Percentiles rank a stretch among this genome's conserved stretches.
These are phyloP conservation scores for Nothophoma quercina DNA, from an alignment of 2,329 filamentous ascomycete species.

Conservation along the genomic window DNA sequence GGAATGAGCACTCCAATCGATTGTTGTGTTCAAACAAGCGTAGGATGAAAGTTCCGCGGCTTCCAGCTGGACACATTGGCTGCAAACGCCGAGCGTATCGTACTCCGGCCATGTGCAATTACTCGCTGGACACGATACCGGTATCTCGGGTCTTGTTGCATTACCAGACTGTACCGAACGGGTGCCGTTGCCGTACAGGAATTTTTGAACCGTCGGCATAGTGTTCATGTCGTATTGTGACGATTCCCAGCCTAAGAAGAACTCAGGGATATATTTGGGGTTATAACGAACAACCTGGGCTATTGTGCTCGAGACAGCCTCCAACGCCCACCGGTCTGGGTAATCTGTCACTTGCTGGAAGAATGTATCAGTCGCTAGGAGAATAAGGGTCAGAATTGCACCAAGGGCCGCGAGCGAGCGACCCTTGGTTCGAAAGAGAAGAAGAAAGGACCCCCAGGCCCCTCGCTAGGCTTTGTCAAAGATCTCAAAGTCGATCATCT, in stretches of 20 bases:
- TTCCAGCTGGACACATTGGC: constrained; percentile 23
- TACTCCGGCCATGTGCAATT: constrained; percentile 42
- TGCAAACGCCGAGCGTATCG: constrained; percentile 37
- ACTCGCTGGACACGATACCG: constrained; percentile 35
- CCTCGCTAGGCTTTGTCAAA: constrained; percentile 45
- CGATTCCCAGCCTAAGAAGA: not conserved
- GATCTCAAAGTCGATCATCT: constrained; percentile 47
- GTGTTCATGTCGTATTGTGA: not conserved
- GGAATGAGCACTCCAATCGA: constrained; percentile 27
- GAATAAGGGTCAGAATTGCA: constrained; percentile 31
- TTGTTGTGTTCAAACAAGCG: constrained; percentile 19
- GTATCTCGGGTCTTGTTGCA: constrained; percentile 33
- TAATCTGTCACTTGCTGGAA: constrained; percentile 44
- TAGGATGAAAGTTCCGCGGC: constrained; percentile 24
- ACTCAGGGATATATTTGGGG: not conserved
- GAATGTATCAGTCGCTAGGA: constrained; percentile 37
- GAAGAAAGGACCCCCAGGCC: constrained; percentile 32
- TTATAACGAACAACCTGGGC: constrained; percentile 17
- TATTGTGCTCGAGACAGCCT: constrained; percentile 21
- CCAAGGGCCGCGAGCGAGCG: constrained; percentile 32
- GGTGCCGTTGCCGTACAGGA: constrained; percentile 31
- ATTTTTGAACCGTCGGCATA: not conserved
- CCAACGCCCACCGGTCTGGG: constrained; percentile 28
- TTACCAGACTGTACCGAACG: constrained; percentile 31
- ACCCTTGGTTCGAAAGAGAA: constrained; percentile 28